These are phyloP conservation scores for Aspergillus awamori DNA, from an alignment of 2,329 filamentous ascomycete genomes.

Conservation along the genomic window DNA sequence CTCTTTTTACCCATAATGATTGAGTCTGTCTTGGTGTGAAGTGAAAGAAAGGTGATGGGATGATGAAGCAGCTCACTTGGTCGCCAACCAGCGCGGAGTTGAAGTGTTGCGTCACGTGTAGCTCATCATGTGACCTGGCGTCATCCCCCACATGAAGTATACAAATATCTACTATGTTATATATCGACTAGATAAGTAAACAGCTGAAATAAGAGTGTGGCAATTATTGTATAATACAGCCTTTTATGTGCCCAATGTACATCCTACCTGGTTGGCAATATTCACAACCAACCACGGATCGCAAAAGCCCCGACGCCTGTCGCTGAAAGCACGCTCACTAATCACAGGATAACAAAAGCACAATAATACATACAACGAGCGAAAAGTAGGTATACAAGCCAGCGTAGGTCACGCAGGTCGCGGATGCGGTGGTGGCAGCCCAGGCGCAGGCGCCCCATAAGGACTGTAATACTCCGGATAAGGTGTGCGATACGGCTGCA, in stretches of 20 bases:
- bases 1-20: conserved; percentile 82
- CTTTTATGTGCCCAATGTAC: not conserved
- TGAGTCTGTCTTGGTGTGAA: not conserved
- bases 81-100: not conserved
- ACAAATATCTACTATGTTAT: not conserved
- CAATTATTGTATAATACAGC: not conserved
- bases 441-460: conserved; percentile 20
- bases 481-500: conserved; percentile 28
- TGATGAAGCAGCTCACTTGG: not conserved
- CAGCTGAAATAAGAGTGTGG: too few species aligned
- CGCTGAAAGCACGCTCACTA: conserved; percentile 18
- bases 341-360: conserved; percentile 13
- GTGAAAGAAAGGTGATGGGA: not conserved
- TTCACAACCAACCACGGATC: conserved; percentile 2
- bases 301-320: conserved; percentile 17
- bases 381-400: not conserved
- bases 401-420: conserved; percentile 19
- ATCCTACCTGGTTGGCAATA: not conserved
- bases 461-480: conserved; percentile 29
- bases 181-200: too few species aligned
- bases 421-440: conserved; percentile 23
- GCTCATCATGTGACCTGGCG: not conserved
- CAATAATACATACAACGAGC: not conserved
- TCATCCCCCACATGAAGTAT: not conserved
- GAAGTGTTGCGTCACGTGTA: not conserved